Evolutionary conservation across 2,329 filamentous ascomycete genomes (phyloP).

Genomic region (Colletotrichum graminicola): DNA sequence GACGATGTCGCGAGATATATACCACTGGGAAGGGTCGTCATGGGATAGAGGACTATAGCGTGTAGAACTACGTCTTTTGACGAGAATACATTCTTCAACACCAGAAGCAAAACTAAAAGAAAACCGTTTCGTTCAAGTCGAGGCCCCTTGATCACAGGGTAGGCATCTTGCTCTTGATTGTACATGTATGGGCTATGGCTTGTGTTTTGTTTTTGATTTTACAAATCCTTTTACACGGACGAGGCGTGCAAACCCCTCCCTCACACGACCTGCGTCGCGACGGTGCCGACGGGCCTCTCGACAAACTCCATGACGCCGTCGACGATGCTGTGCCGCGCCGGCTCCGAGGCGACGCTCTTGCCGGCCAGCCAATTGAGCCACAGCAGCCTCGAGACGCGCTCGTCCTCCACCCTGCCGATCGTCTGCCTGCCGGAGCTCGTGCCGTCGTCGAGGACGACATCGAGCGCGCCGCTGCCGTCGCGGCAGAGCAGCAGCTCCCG

Average conservation of each 20-base stretch:
- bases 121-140: not conserved
- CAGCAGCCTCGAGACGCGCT: constrained; percentile 82
- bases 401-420: constrained; percentile 81
- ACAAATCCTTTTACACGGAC: not conserved
- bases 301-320: constrained; percentile 91
- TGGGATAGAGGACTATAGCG: constrained; percentile 2
- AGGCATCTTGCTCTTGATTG: constrained; percentile 36
- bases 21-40: constrained; percentile 4
- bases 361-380: constrained; percentile 94
- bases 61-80: not conserved
- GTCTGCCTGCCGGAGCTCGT: constrained; percentile 60
- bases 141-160: no score
- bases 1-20: constrained; percentile 28
- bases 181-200: constrained; percentile 38
- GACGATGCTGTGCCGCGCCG: constrained; percentile 83
- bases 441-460: constrained; percentile 74
- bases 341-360: constrained; percentile 86
- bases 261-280: constrained; percentile 80
- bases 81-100: not conserved
- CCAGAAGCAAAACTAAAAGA: not conserved
- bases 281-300: constrained; percentile 87
- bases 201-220: not conserved
- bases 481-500: constrained; percentile 81
- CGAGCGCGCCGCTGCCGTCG: constrained; percentile 73
- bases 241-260: not conserved